Base-by-base conservation (phyloP, 75 land plant species). In the Sequoiadendron giganteum region DNA sequence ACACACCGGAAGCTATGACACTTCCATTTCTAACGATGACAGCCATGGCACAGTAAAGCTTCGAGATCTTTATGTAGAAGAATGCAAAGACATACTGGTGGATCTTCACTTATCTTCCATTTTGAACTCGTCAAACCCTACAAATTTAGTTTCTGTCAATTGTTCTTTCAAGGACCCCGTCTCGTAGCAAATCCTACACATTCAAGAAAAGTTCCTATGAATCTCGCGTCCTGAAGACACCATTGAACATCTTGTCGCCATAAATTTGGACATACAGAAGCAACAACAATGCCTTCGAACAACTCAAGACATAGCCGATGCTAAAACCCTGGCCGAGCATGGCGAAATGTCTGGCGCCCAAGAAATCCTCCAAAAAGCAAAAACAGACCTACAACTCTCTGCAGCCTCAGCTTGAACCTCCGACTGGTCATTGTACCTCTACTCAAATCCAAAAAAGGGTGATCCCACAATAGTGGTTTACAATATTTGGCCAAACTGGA, bases 41-140 rank as follows among this genome's bases (percentile, higher is more conserved):
- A 85, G 89, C 25, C 40, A 68, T 38, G 91, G 88, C 16, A 86
- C 87, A 25, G 87, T 97, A 43, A 92, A 92, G 83, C 82, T 97
- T 19, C 95, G 96, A 0, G 95, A 97, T 83, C 90, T 97, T 18
- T 93, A 87, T 95, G 92, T 85, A 91, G 96, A n/a, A n/a, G n/a
- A n/a, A n/a, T n/a, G n/a, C n/a, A n/a, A n/a, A 86, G 96, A 97
- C 86, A 85, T 96, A 13, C 87, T 97, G 72, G 80, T 97, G 48
- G 99, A 97, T 65, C 79, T 97, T 16, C 86, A 87, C 72, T 89
- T 96, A 3, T 94, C 99, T 11, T 42, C 90, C 28, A 14, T 55
- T 16, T 10, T 83, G 1, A 38, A 84, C 0, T 54, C 73, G 0
- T 25, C 19, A 18, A 55, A 86, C 87, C 30, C 87, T 87, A 90